A percentile compares a stretch with the other conserved stretches of the same genome.
phyloP scores from a whole-genome alignment of 1,139 yeast genomes.

The Zhuliangozyma blackwelliae region DNA sequence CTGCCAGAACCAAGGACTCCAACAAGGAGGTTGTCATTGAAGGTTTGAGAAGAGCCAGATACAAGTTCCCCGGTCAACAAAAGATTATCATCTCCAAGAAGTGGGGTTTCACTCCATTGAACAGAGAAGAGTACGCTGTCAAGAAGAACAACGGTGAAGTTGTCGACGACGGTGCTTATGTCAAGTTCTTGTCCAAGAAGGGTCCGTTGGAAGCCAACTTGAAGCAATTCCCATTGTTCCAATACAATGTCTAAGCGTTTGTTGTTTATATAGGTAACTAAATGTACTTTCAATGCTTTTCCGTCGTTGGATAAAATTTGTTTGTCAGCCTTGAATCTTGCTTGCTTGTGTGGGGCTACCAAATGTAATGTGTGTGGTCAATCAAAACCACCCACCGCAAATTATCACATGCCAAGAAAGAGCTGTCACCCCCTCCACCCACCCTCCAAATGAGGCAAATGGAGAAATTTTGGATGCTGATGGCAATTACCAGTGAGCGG shows the following conservation, averaged over 20 bases:
- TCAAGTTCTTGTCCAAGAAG: conserved; percentile 95
- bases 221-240: conserved; percentile 93
- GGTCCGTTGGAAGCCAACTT: conserved; percentile 93
- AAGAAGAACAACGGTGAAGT: conserved; percentile 97
- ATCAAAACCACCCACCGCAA: too few relatives aligned
- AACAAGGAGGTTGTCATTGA: conserved; percentile 97
- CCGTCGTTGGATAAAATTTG: neutral
- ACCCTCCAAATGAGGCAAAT: too few relatives aligned
- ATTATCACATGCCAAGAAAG: too few relatives aligned
- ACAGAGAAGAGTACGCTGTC: conserved; percentile 94
- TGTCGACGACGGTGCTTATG: conserved; percentile 99
- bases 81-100: conserved; percentile 98
- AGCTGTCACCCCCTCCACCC: too few relatives aligned
- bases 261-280: too few relatives aligned
- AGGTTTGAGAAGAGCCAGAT: conserved; percentile 99
- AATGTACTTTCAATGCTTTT: neutral
- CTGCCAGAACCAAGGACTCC: conserved; percentile 97
- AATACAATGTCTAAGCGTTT: conserved; percentile 40
- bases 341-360: too few relatives aligned
- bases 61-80: conserved; percentile 99
- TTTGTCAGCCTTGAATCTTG: too few relatives aligned
- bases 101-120: conserved; percentile 99
- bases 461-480: too few relatives aligned
- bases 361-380: too few relatives aligned
- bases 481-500: too few relatives aligned